These are phyloP conservation scores for Plectosphaerella sp. DNA, from an alignment of 2,329 filamentous ascomycete species.

Conservation along the genomic window DNA sequence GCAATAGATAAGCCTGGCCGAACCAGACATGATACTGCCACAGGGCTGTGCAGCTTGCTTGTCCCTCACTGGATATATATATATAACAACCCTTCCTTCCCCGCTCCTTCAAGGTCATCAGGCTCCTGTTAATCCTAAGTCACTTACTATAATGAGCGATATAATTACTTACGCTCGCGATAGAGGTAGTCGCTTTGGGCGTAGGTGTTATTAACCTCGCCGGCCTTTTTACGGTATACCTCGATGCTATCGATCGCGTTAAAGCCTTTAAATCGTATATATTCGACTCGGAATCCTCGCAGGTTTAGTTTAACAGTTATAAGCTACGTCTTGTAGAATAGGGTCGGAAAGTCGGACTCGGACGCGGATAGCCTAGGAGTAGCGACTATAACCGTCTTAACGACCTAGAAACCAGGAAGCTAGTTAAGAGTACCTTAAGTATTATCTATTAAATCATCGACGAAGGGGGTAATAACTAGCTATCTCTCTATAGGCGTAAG, in stretches of 20 bases:
- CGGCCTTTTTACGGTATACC: constrained; percentile 15
- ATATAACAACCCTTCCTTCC: too few relatives aligned
- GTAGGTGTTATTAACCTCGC: constrained; percentile 12
- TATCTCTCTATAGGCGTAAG: neutral
- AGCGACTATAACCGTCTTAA: constrained; percentile 8
- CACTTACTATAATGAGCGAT: too few relatives aligned
- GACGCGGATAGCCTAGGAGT: neutral
- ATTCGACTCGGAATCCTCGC: constrained; percentile 7
- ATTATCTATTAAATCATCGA: constrained; percentile 2
- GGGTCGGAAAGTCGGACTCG: constrained; percentile 14
- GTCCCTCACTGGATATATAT: too few relatives aligned
- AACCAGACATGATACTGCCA: too few relatives aligned
- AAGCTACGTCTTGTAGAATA: constrained; percentile 14
- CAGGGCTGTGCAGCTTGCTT: too few relatives aligned
- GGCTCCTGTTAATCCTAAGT: too few relatives aligned
- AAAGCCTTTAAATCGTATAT: constrained; percentile 10
- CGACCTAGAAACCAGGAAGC: neutral
- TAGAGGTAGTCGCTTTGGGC: constrained; percentile 9
- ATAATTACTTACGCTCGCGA: too few relatives aligned
- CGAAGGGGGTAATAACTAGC: neutral
- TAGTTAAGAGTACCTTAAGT: constrained; percentile 2
- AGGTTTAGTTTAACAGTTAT: constrained; percentile 7
- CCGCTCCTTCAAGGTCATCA: too few relatives aligned
- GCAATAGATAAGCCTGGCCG: too few relatives aligned
- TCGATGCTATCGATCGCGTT: constrained; percentile 13